These are phyloP conservation scores for Exophiala sp. DNA, from an alignment of 2,329 filamentous ascomycete species.

Conservation along the genomic window DNA sequence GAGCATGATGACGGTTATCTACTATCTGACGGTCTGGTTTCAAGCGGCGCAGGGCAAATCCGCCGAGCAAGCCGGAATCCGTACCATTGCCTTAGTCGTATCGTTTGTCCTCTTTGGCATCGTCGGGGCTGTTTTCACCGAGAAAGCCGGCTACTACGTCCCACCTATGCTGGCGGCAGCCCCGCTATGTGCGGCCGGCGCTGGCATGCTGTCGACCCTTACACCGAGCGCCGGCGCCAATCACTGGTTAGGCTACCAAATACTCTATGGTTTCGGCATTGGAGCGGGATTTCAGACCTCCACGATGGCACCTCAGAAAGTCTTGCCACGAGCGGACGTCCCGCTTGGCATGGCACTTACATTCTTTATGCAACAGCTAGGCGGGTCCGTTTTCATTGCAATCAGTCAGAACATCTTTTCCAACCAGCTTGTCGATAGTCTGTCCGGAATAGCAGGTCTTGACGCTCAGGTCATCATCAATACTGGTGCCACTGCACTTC, in stretches of 20 bases:
- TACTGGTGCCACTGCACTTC: neutral
- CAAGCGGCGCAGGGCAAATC: slow-evolving; percentile 29
- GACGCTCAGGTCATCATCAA: slow-evolving; percentile 1
- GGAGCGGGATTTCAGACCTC: slow-evolving; percentile 28
- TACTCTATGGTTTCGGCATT: slow-evolving; percentile 32
- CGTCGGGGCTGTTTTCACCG: slow-evolving; percentile 17
- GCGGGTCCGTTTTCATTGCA: slow-evolving; percentile 19
- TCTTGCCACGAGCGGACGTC: slow-evolving; percentile 26
- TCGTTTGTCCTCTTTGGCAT: slow-evolving; percentile 17
- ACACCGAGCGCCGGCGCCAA: neutral
- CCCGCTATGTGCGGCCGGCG: slow-evolving; percentile 24
- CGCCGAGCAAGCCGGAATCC: slow-evolving; percentile 25
- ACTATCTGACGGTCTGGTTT: slow-evolving; percentile 23
- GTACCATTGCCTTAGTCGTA: slow-evolving; percentile 14
- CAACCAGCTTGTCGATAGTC: slow-evolving; percentile 12
- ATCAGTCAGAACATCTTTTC: slow-evolving; percentile 24
- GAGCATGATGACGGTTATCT: neutral
- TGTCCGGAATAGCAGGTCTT: slow-evolving; percentile 1
- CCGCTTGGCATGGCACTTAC: slow-evolving; percentile 21
- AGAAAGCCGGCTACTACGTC: slow-evolving; percentile 32
- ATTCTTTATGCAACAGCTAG: slow-evolving; percentile 16
- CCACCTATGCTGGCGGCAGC: slow-evolving; percentile 33
- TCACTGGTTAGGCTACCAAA: slow-evolving; percentile 33
- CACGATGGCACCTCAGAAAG: slow-evolving; percentile 25
- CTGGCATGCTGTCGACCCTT: slow-evolving; percentile 27